Evolutionary conservation across 495 filamentous ascomycete species (phyloP).

Genomic region (Aspergillus haitiensis): DNA sequence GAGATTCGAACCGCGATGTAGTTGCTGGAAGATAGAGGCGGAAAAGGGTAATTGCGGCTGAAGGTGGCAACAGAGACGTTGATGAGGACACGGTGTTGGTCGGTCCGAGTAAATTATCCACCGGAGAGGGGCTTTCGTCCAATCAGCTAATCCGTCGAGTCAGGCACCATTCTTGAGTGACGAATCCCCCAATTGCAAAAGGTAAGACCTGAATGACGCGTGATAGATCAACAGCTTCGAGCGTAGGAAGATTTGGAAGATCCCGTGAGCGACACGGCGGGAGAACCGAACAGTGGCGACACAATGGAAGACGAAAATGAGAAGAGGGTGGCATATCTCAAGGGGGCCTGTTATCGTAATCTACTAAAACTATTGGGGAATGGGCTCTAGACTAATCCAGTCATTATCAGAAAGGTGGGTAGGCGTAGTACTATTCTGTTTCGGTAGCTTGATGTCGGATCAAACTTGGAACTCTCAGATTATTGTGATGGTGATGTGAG

Average conservation of each 20-base stretch:
- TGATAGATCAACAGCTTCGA: constrained; percentile 38
- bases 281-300: neutral
- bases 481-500: neutral
- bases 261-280: neutral
- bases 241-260: neutral
- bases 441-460: neutral
- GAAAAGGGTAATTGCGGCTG: constrained; percentile 10
- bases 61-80: constrained; percentile 9
- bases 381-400: neutral
- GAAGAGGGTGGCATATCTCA: neutral
- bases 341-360: neutral
- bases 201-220: constrained; percentile 31
- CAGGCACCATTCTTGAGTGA: constrained; percentile 15
- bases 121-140: constrained; percentile 8
- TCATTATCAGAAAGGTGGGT: neutral
- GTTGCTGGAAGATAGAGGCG: no score
- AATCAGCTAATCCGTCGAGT: constrained; percentile 19
- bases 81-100: neutral
- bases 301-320: neutral
- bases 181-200: constrained; percentile 14
- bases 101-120: neutral
- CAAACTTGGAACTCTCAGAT: neutral
- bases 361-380: constrained; percentile 13
- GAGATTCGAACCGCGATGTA: no score
- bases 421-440: neutral